Conservation (phyloP, 192 early-diverging fungal species). For the Helicostylum pulchrum region DNA sequence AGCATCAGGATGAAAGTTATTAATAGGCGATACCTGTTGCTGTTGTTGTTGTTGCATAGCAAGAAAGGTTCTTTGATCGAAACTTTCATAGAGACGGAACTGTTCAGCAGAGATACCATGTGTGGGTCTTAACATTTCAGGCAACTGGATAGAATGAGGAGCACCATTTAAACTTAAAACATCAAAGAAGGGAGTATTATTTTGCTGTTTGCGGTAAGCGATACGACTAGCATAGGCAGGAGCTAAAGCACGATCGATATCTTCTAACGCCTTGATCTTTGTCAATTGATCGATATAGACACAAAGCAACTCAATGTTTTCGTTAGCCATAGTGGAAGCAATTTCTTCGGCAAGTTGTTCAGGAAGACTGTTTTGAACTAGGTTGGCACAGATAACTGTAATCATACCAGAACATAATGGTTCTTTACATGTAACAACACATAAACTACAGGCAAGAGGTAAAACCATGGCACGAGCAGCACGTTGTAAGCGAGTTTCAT, state of each 20-base stretch:
- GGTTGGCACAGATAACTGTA: constrained; percentile 57
- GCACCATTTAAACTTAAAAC: constrained; percentile 32
- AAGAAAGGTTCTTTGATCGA: constrained; percentile 15
- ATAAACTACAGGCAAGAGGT: constrained; percentile 55
- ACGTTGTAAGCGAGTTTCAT: constrained; percentile 85
- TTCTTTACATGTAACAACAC: constrained; percentile 91
- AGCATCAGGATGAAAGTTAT: constrained; percentile 8
- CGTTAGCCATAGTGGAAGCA: constrained; percentile 77
- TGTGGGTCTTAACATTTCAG: constrained; percentile 16
- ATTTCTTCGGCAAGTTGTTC: constrained; percentile 81
- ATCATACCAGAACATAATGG: constrained; percentile 82
- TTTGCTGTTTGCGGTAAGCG: constrained; percentile 59
- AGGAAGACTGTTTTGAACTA: constrained; percentile 69
- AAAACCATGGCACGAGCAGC: constrained; percentile 94
- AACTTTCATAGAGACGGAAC: constrained; percentile 12
- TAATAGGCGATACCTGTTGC: constrained; percentile 1
- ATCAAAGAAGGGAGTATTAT: constrained; percentile 74
- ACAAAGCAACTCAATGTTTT: constrained; percentile 92
- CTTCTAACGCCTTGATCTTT: constrained; percentile 81
- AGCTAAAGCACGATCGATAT: constrained; percentile 78
- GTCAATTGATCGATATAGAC: constrained; percentile 93
- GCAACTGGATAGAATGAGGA: constrained; percentile 14
- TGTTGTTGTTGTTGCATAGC: neutral
- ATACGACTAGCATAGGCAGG: constrained; percentile 68
- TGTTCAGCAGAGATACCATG: constrained; percentile 20